These are phyloP conservation scores for Styphnolobium japonicum DNA, from an alignment of 306 rosid species.

Conservation along the genomic window DNA sequence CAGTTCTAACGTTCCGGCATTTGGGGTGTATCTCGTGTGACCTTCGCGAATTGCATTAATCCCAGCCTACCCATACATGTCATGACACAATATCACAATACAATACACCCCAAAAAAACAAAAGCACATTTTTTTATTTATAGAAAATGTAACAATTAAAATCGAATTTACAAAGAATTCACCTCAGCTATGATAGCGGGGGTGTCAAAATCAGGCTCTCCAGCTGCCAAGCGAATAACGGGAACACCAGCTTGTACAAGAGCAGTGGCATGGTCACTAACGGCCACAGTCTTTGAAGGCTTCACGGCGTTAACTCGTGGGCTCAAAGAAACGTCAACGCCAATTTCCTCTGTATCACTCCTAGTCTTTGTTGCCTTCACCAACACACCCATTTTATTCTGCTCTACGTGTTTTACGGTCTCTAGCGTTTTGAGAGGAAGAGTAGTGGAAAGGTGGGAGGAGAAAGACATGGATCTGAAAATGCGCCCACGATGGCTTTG, in stretches of 20 bases:
- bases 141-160: not conserved
- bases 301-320: slow-evolving; percentile 81
- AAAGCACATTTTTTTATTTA: not conserved
- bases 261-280: slow-evolving; percentile 82
- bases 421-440: slow-evolving; percentile 32
- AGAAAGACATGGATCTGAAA: slow-evolving; percentile 40
- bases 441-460: no score
- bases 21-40: slow-evolving; percentile 73
- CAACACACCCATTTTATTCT: not conserved
- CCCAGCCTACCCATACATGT: slow-evolving; percentile 59
- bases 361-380: slow-evolving; percentile 56
- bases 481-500: no score
- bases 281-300: slow-evolving; percentile 84
- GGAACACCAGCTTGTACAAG: slow-evolving; percentile 88
- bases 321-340: slow-evolving; percentile 64
- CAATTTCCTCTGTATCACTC: slow-evolving; percentile 25
- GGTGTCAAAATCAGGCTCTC: slow-evolving; percentile 93
- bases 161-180: not conserved
- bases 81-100: not conserved
- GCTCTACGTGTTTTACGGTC: slow-evolving; percentile 1
- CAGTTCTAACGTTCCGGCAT: slow-evolving; percentile 76
- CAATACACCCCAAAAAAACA: not conserved
- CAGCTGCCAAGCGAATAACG: slow-evolving; percentile 83
- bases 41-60: slow-evolving; percentile 90
- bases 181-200: slow-evolving; percentile 73